Evolutionary conservation across 1,284 basidiomycete species (phyloP).

Genomic region (Apiotrichum brassicae): DNA sequence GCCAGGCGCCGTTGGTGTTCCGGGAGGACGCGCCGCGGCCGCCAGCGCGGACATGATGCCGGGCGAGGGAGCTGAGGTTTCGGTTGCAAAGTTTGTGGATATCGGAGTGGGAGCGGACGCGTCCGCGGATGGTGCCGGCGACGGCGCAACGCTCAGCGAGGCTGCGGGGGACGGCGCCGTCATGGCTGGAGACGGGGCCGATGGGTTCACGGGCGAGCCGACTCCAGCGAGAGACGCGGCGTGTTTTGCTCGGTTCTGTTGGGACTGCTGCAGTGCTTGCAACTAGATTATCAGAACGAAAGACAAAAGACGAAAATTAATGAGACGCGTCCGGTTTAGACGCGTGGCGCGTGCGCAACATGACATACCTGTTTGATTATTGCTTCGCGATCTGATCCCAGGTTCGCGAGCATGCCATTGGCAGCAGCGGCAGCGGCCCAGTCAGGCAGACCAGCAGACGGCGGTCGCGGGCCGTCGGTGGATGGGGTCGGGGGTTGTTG

Average conservation of each 20-base stretch:
- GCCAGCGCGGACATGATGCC: slow-evolving; percentile 3
- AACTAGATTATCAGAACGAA: slow-evolving; percentile 15
- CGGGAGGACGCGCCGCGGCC: background rate
- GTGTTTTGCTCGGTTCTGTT: slow-evolving; percentile 22
- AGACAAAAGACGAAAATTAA: too few species aligned
- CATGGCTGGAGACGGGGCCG: background rate
- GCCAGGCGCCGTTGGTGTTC: background rate
- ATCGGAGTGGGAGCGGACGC: background rate
- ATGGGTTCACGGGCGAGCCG: slow-evolving; percentile 1
- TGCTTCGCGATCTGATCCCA: slow-evolving; percentile 31
- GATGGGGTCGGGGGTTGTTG: background rate
- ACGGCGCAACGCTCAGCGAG: slow-evolving; percentile 1
- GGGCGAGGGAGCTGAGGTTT: slow-evolving; percentile 4
- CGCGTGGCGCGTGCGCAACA: background rate
- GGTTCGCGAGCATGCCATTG: slow-evolving; percentile 15
- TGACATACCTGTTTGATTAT: slow-evolving; percentile 38
- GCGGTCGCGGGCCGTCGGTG: background rate
- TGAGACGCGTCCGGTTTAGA: too few species aligned
- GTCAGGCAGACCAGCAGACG: slow-evolving; percentile 7
- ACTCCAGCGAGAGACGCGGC: background rate
- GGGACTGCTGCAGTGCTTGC: slow-evolving; percentile 29
- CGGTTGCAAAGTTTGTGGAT: background rate
- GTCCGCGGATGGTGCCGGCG: slow-evolving; percentile 7
- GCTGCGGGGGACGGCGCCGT: slow-evolving; percentile 11
- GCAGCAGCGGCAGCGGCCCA: slow-evolving; percentile 14